Evolutionary conservation across 2,329 filamentous ascomycete genomes (phyloP).

Genomic region (Huntiella decipiens): DNA sequence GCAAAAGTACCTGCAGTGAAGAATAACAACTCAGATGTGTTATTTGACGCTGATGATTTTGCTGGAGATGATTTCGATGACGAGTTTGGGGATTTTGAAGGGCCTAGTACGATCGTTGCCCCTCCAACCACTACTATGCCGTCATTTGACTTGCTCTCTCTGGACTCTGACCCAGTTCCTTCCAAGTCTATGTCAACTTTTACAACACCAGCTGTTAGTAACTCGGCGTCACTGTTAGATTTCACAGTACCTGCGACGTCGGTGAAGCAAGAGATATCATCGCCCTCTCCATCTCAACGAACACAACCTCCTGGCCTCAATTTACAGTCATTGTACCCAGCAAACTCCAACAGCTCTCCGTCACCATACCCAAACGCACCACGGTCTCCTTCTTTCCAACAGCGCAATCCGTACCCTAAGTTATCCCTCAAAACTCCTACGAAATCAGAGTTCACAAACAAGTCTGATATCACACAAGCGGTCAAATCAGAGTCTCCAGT

Average conservation of each 20-base stretch:
- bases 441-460: conserved; percentile 16
- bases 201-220: background rate
- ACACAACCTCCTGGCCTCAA: background rate
- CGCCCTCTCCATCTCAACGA: background rate
- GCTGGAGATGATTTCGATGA: conserved; percentile 23
- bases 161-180: conserved; percentile 16
- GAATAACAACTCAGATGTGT: conserved; percentile 29
- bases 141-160: conserved; percentile 24
- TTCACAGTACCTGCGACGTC: background rate
- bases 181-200: background rate
- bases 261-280: background rate
- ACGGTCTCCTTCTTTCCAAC: conserved; percentile 33
- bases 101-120: conserved; percentile 4
- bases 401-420: conserved; percentile 33
- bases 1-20: no score
- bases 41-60: conserved; percentile 47
- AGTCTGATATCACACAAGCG: background rate
- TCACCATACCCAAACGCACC: conserved; percentile 27
- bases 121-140: conserved; percentile 11
- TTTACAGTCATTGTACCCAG: background rate
- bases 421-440: conserved; percentile 27
- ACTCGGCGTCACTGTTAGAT: background rate
- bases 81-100: conserved; percentile 26
- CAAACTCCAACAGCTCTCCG: conserved; percentile 7
- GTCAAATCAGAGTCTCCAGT: conserved; percentile 18